These are phyloP conservation scores for Lactarius tabidus DNA, from an alignment of 768 basidiomycete genomes.

Conservation along the genomic window DNA sequence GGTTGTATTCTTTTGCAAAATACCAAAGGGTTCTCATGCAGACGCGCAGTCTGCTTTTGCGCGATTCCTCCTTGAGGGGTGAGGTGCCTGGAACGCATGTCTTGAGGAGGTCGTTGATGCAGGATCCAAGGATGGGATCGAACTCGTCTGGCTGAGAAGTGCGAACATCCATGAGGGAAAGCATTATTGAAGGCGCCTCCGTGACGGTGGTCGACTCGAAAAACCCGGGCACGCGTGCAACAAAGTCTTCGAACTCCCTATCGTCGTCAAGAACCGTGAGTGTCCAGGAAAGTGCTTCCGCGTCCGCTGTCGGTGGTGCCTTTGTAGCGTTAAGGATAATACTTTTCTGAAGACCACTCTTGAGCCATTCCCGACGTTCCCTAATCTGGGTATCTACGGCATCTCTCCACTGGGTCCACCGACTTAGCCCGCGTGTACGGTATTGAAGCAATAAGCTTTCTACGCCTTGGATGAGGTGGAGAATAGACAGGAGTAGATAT, in stretches of 20 bases:
- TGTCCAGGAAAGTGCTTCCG: slow-evolving; percentile 3
- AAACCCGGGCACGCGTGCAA: slow-evolving; percentile 7
- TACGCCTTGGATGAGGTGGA: neutral
- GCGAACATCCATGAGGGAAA: neutral
- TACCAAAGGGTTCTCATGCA: slow-evolving; percentile 12
- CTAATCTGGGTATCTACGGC: too few relatives aligned
- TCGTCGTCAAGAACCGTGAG: slow-evolving; percentile 8
- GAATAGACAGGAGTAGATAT: neutral
- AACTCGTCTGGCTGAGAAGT: neutral
- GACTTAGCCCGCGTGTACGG: too few relatives aligned
- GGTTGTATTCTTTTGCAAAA: neutral
- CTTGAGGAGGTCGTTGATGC: slow-evolving; percentile 8
- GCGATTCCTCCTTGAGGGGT: neutral
- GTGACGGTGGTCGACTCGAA: neutral
- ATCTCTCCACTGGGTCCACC: too few relatives aligned
- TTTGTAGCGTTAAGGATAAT: neutral
- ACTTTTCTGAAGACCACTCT: neutral
- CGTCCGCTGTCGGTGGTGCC: neutral
- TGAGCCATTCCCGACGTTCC: too few relatives aligned
- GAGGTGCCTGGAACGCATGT: slow-evolving; percentile 1
- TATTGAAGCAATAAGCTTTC: neutral
- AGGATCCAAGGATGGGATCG: slow-evolving; percentile 9
- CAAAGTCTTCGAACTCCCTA: slow-evolving; percentile 9
- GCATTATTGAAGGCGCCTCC: neutral
- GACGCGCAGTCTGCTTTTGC: neutral